Base-by-base conservation (phyloP, 2,329 filamentous ascomycete genomes). In the Zasmidium citrigriseum region DNA sequence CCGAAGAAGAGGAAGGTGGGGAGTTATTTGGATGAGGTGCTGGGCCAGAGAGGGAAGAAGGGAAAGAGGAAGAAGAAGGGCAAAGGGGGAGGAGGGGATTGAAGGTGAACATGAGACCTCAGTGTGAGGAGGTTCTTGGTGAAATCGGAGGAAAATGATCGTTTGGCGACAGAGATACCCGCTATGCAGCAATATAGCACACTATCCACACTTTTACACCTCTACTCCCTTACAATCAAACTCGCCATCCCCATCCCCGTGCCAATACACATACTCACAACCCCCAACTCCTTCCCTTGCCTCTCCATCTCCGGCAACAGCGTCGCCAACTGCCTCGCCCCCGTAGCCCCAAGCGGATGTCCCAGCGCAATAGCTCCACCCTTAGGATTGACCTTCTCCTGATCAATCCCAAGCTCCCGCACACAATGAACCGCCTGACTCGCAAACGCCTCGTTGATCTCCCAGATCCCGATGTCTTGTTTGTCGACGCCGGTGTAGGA, bases 341-440 rank as follows among this genome's bases (percentile, higher is more conserved):
- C 91, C 4, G 93, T 97, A 27, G 92, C 93, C 48, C 93, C 93
- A 1, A 97, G 82, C 4, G 93, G 93, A 74, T 97, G 93, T 1
- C 93, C 93, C 22, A 97, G 78, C n/a, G 93, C 93, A 74, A 97
- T 96, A 2, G 93, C 93, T 27, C 93, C 93, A 60, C 93, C 93
- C 68, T 96, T 92, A 0, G 91, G 91, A 76, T 98, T 98, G 18
- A 97, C 89, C 76, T 84, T 88, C 7, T 84, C 85, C 55, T 84
- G 76, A 66, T 87, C 86, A 20, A 93, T 77, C 0, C 87, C 89
- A 11, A 95, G 72, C 68, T 86, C 83, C 60, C 91, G 79, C 47
- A 93, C 77, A 67, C 89, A 93, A 76, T 96, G 84, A 53, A 88
- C 69, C 41, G 84, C 83, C 69, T 87, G 85, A 50, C 79, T 83